These are phyloP conservation scores for Fusarium heterosporum DNA, from an alignment of 2,329 filamentous ascomycete genomes.

Conservation along the genomic window DNA sequence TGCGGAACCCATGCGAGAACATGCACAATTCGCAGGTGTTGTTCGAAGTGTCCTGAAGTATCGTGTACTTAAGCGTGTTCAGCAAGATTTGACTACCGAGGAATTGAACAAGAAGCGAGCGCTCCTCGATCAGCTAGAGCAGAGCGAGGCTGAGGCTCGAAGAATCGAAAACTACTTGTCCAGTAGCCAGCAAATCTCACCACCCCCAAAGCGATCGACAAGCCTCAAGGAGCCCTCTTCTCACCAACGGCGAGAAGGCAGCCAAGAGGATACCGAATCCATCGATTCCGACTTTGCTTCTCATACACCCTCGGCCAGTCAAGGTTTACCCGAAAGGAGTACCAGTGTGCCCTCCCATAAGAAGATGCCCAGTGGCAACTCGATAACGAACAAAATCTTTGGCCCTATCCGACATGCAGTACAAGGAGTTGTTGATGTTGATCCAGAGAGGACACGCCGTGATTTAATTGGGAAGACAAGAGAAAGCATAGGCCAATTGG, in stretches of 20 bases:
- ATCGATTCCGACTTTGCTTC: slow-evolving; percentile 84
- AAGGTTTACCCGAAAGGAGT: slow-evolving; percentile 72
- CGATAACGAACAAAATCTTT: slow-evolving; percentile 93
- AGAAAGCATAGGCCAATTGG: slow-evolving; percentile 85
- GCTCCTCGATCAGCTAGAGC: slow-evolving; percentile 88
- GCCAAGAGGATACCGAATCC: slow-evolving; percentile 82
- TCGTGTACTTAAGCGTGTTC: slow-evolving; percentile 90
- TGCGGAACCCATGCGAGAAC: slow-evolving; percentile 97
- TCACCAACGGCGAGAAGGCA: slow-evolving; percentile 66
- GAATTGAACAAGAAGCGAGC: slow-evolving; percentile 88
- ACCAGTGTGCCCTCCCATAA: slow-evolving; percentile 67
- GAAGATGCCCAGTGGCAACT: slow-evolving; percentile 87
- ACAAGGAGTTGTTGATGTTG: slow-evolving; percentile 94
- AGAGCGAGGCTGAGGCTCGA: slow-evolving; percentile 90
- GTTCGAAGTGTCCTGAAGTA: slow-evolving; percentile 91
- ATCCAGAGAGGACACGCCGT: slow-evolving; percentile 90
- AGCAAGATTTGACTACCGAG: slow-evolving; percentile 96
- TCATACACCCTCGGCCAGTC: slow-evolving; percentile 76
- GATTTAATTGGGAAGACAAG: slow-evolving; percentile 96
- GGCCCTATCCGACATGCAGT: slow-evolving; percentile 95
- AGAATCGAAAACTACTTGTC: slow-evolving; percentile 94
- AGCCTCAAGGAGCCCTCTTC: slow-evolving; percentile 64
- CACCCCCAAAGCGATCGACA: slow-evolving; percentile 75
- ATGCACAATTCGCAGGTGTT: slow-evolving; percentile 95
- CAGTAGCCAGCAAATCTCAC: slow-evolving; percentile 71